Evolutionary conservation across 176 grass and related monocot genomes (phyloP), one percentile per base, ranked within the genome.

Genomic region (Elaeis guineensis): DNA sequence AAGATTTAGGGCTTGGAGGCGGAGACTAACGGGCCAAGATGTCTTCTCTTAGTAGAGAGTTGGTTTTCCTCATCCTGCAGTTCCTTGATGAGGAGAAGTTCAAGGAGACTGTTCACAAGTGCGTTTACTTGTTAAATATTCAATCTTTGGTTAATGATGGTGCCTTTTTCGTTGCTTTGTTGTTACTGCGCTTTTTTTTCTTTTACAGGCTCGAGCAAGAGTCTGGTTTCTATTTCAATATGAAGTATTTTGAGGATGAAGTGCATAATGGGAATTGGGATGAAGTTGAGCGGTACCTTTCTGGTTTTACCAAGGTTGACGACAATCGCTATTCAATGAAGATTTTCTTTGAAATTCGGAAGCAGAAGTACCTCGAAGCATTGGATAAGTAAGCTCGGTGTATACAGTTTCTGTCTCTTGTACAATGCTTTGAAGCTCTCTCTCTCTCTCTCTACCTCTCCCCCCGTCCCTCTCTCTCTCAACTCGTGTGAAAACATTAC

Each of bases 61-160:
- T 90, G 44, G 77, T 95, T 19, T 90, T 87, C 64, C 78, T 87
- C 59, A 84, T 95, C 58, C 75, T 95, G 77, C 90, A 95, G 75
- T 95, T 90, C 74, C 86, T 90, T 44, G 86, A 95, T 62, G 90
- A 95, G 75, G 86, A 95, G 22, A 90, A 95, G 63, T 95, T 95
- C 30, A 95, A 86, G 57, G 86, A 87, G 73, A 83, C 90, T 1
- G 75, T 89, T 5, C 90, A 95, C 79, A 86, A 84, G 90, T 95
- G 63, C 65, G 80, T 73, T 35, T 53, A 65, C 52, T 22, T 24
- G 63, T 14, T 64, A 39, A 68, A 54, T 26, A 25, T 25, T 49
- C 52, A 50, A 20, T 21, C 21, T 21, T 56, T 14, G 35, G 35
- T 44, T 44, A 12, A 44, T 44, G 2, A 12, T 44, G 35, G 35